These are phyloP conservation scores for Mycena latifolia DNA, from an alignment of 768 basidiomycete genomes.

Conservation along the genomic window DNA sequence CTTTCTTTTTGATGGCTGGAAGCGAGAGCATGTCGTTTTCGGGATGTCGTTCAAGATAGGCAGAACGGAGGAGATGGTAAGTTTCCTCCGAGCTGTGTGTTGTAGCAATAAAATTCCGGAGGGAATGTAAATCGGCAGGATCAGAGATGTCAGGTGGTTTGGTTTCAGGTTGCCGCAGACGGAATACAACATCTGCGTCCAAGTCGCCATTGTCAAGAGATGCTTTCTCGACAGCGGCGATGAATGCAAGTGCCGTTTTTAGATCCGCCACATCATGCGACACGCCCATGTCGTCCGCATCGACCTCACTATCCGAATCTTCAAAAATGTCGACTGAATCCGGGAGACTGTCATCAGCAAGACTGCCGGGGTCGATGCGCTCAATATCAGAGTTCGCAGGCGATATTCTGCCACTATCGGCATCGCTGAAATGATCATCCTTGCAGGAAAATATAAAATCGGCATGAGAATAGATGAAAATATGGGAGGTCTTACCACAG, in stretches of 20 bases:
- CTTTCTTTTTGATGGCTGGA: constrained; percentile 2
- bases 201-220: constrained; percentile 12
- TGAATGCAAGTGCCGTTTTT: background rate
- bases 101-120: background rate
- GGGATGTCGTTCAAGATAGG: constrained; percentile 2
- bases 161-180: background rate
- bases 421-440: too few relatives aligned
- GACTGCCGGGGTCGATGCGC: too few relatives aligned
- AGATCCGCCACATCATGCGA: too few relatives aligned
- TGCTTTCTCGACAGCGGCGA: background rate
- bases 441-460: too few relatives aligned
- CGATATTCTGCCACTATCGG: too few relatives aligned
- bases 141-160: constrained; percentile 1
- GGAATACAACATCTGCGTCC: background rate
- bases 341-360: too few relatives aligned
- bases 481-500: too few relatives aligned
- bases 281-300: too few relatives aligned
- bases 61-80: background rate
- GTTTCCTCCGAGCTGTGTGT: background rate
- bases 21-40: background rate
- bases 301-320: too few relatives aligned
- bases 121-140: background rate
- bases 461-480: too few relatives aligned
- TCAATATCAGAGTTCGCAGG: too few relatives aligned
- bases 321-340: too few relatives aligned